Evolutionary conservation across 371 early-diverging fungal genomes (phyloP), one percentile per base, ranked within the genome.

Genomic region (Actinomucor elegans): DNA sequence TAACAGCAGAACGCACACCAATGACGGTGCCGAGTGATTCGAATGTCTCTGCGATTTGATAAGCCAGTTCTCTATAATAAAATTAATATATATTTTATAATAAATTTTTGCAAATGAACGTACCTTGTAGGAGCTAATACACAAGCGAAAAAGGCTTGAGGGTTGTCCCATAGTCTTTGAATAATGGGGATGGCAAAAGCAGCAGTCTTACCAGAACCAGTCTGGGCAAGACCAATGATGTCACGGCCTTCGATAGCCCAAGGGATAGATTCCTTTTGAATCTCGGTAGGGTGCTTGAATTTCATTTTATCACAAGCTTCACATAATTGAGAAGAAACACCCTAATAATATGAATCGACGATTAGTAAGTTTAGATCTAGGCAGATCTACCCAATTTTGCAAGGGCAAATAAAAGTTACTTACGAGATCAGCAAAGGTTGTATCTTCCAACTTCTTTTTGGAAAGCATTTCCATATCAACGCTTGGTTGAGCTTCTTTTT

Each of bases 121-220:
- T 86, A 92, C 87, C 90, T 89, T 6, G 99, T 99, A 8, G 99
- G 99, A 18, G 98, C 96, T 84, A 99, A 81, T 28, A 99, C 85
- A 65, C 94, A 94, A 4, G 95, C 96, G 79, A 90, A 97, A 38
- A 97, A 79, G 7, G 91, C 89, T 42, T 89, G 87, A 5, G 97
- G 97, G 47, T 87, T 83, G 28, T 90, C 82, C 92, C 93, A 94
- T 17, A 96, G 79, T 33, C 87, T 86, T 59, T 98, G 94, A 50
- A 97, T 84, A 37, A 99, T 94, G 14, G 99, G 99, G 8, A 99
- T 73, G 9, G 97, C 88, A 79, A 98, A 99, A 0, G 99, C 96
- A 4, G 97, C 95, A 0, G 99, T 99, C 73, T 99, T 74, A 53
- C 75, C 75, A 21, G 96, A 94, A 43, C 99, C 99, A 0, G 99